Evolutionary conservation across 305 asterid species (phyloP).

Genomic region (Fraxinus latifolia): DNA sequence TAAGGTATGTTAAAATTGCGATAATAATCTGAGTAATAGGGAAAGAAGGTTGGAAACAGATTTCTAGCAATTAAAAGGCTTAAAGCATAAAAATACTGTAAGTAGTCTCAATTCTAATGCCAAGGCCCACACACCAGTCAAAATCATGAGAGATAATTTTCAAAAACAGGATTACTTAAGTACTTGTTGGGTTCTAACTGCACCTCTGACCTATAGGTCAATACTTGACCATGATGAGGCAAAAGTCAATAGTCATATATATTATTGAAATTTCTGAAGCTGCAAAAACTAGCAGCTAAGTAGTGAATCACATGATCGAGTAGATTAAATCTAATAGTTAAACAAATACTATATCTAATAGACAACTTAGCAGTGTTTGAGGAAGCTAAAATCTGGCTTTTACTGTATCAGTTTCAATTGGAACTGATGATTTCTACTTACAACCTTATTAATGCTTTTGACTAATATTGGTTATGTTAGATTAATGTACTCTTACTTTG

Average conservation of each 20-base stretch:
- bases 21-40: not conserved
- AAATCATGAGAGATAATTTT: not conserved
- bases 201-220: not conserved
- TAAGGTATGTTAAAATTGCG: not conserved
- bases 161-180: not conserved
- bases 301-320: constrained; percentile 1
- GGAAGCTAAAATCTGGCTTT: constrained; percentile 4
- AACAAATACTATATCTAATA: not conserved
- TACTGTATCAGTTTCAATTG: not conserved
- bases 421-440: constrained; percentile 14
- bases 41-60: not conserved
- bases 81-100: not conserved
- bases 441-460: constrained; percentile 16
- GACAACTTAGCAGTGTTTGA: constrained; percentile 3
- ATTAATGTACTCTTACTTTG: constrained; percentile 21
- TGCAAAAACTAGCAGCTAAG: not conserved
- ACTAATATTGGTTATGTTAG: constrained; percentile 13
- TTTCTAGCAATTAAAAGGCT: not conserved
- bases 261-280: not conserved
- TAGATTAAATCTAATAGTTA: not conserved
- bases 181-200: constrained; percentile 1
- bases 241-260: not conserved
- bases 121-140: not conserved
- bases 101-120: not conserved
- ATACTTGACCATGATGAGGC: not conserved